A percentile compares a stretch with the other conserved stretches of the same genome.
Evolutionary conservation across 2,329 filamentous ascomycete species (phyloP).

Genomic region (Hymenoscyphus albidus): DNA sequence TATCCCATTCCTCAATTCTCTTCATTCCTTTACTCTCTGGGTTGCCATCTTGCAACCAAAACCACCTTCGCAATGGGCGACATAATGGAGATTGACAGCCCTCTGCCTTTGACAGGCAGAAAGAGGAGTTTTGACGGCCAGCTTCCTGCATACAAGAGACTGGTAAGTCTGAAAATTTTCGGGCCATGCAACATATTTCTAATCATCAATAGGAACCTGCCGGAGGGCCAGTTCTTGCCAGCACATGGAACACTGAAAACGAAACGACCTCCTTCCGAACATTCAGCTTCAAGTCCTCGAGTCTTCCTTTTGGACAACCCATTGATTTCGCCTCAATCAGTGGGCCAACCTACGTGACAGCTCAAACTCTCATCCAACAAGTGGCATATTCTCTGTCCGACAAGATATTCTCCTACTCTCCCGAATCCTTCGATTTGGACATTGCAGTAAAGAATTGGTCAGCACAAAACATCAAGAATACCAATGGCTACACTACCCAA

Average conservation of each 20-base stretch:
- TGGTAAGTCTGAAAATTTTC: conserved; percentile 14
- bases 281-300: conserved; percentile 42
- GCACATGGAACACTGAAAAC: conserved; percentile 32
- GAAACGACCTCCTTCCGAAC: conserved; percentile 28
- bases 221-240: conserved; percentile 28
- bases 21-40: background rate
- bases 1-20: conserved; percentile 6
- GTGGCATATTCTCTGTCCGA: conserved; percentile 92
- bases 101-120: conserved; percentile 19
- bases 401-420: conserved; percentile 96
- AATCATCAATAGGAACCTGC: conserved; percentile 25
- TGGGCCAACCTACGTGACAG: conserved; percentile 88
- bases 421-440: conserved; percentile 89
- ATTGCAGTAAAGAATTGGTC: conserved; percentile 77
- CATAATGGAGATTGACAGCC: conserved; percentile 26
- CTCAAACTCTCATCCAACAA: conserved; percentile 91
- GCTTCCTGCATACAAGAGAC: conserved; percentile 20
- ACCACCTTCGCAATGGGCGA: conserved; percentile 25
- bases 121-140: conserved; percentile 31
- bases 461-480: conserved; percentile 66
- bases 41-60: background rate
- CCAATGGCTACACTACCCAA: conserved; percentile 73
- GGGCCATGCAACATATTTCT: background rate
- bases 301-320: conserved; percentile 54
- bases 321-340: conserved; percentile 60